Conservation (phyloP, 2,329 filamentous ascomycete species). For the Aspergillus viridinutans region DNA sequence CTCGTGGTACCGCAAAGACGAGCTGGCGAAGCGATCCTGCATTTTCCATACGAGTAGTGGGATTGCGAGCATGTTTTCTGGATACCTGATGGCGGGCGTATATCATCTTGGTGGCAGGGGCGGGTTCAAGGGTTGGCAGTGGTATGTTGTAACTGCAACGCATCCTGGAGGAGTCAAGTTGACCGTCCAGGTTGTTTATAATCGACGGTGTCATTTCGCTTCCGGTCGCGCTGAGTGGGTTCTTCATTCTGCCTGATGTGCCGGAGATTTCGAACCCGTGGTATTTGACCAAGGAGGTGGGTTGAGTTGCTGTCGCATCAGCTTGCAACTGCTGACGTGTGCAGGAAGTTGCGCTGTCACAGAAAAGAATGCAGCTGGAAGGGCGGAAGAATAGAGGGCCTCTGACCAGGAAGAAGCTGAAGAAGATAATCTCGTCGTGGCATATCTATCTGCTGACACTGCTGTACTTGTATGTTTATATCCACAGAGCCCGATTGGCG, state of each 20-base stretch:
- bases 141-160: conserved; percentile 11
- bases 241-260: conserved; percentile 47
- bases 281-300: conserved; percentile 42
- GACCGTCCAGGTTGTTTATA: conserved; percentile 43
- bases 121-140: conserved; percentile 53
- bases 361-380: conserved; percentile 49
- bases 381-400: conserved; percentile 43
- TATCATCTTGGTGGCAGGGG: conserved; percentile 47
- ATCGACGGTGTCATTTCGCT: conserved; percentile 53
- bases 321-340: not conserved
- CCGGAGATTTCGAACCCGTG: conserved; percentile 49
- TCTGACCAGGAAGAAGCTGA: conserved; percentile 51
- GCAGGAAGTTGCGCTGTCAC: conserved; percentile 43
- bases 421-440: conserved; percentile 61
- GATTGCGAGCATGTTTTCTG: conserved; percentile 43
- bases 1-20: conserved; percentile 49
- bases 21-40: conserved; percentile 50
- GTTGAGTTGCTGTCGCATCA: not conserved
- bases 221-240: conserved; percentile 49
- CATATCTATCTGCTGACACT: conserved; percentile 58
- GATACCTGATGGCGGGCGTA: conserved; percentile 53
- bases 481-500: not conserved
- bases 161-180: not conserved
- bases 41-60: conserved; percentile 50
- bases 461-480: conserved; percentile 49